Evolutionary conservation across 202 grass and related monocot genomes (phyloP).

Genomic region (Schoenoplectus triqueter): DNA sequence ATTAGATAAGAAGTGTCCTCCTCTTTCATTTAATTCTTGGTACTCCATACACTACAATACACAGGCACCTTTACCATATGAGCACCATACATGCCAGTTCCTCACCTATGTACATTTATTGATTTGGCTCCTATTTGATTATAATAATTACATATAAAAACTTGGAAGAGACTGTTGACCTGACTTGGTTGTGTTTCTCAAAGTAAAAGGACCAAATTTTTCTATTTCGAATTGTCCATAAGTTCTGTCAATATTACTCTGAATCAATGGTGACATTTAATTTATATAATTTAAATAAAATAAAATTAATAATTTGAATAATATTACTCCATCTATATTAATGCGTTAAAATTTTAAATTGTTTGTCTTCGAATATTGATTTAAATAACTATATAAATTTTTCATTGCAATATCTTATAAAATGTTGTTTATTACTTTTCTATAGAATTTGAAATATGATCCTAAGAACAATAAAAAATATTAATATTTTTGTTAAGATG

Average conservation of each 20-base stretch:
- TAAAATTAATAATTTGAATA: no score
- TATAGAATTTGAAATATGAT: no score
- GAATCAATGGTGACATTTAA: neutral
- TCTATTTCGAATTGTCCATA: neutral
- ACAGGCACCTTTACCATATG: constrained; percentile 34
- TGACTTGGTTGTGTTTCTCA: neutral
- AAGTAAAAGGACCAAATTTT: neutral
- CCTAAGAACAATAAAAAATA: no score
- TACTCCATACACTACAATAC: constrained; percentile 24
- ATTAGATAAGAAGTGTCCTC: constrained; percentile 35
- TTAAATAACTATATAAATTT: no score
- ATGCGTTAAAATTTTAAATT: no score
- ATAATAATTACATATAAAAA: neutral
- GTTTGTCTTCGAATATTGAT: no score
- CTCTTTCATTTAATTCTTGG: constrained; percentile 28
- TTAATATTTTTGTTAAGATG: no score
- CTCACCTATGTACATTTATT: constrained; percentile 37
- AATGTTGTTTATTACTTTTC: no score
- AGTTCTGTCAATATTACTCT: neutral
- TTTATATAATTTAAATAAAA: no score
- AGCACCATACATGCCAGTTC: constrained; percentile 33
- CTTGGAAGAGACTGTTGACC: constrained; percentile 9
- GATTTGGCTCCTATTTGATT: constrained; percentile 35
- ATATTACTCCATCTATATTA: no score
- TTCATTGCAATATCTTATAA: no score